A percentile compares a stretch with the other conserved stretches of the same genome.
Conservation (phyloP, 169 alveolate genomes). For the Plasmodium vivax region DNA sequence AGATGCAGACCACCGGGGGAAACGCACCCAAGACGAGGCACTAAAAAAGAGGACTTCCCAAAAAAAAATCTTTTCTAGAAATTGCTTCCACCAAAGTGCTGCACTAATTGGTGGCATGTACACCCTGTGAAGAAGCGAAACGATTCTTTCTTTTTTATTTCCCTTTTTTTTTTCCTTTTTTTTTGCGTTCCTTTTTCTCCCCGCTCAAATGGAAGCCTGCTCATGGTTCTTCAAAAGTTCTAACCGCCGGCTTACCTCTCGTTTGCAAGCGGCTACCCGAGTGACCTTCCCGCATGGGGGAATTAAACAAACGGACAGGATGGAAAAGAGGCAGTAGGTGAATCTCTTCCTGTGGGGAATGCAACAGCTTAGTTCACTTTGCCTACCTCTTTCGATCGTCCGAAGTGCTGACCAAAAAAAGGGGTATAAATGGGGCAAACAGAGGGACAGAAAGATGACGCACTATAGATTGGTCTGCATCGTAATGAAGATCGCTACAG, state of each 20-base stretch:
- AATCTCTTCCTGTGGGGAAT: neutral
- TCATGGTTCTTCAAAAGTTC: neutral
- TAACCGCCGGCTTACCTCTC: neutral
- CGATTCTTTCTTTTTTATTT: neutral
- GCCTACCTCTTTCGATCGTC: neutral
- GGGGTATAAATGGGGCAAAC: too few relatives aligned
- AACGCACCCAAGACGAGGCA: neutral
- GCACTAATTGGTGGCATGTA: neutral
- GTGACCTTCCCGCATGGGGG: neutral
- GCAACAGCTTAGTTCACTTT: neutral
- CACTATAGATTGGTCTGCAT: neutral
- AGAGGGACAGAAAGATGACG: neutral
- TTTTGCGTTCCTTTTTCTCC: neutral
- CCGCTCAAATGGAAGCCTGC: neutral
- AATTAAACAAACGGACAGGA: neutral
- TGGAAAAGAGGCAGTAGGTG: neutral
- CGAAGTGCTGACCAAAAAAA: neutral
- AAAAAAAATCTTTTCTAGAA: neutral
- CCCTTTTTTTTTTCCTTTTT: neutral
- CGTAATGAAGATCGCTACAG: neutral
- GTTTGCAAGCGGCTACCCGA: neutral
- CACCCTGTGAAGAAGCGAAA: neutral
- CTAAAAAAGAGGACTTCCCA: neutral
- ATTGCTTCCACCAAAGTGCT: neutral
- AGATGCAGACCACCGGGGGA: neutral